Percentiles rank a stretch among this genome's conserved stretches.
Evolutionary conservation across 2,329 filamentous ascomycete genomes (phyloP).

Genomic region (Sarocladium oryzae): DNA sequence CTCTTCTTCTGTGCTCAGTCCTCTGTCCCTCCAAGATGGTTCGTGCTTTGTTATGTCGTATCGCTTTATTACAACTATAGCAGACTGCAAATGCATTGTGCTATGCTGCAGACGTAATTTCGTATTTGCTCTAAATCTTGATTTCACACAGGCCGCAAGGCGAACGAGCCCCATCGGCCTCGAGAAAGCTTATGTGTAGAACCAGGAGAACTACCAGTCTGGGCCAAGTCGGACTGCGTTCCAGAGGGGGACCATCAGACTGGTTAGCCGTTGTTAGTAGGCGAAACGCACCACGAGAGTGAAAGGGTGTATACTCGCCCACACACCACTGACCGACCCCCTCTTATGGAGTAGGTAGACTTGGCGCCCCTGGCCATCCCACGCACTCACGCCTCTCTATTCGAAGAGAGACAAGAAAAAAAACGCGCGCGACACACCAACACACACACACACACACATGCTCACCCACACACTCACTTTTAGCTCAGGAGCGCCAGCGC

Average conservation of each 20-base stretch:
- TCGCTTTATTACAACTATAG: neutral
- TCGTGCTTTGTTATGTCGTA: constrained; percentile 7
- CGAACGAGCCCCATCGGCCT: no score
- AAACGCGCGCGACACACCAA: constrained; percentile 5
- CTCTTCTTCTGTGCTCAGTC: neutral
- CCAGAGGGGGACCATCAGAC: neutral
- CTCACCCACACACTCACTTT: neutral
- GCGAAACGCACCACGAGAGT: constrained; percentile 5
- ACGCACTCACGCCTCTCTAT: neutral
- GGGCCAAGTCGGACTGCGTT: neutral
- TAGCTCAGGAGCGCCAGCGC: constrained; percentile 34
- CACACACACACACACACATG: neutral
- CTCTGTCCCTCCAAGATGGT: neutral
- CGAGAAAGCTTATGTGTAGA: no score
- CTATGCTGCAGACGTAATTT: neutral
- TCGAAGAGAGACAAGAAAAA: constrained; percentile 3
- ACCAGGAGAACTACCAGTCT: no score
- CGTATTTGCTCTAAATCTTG: neutral
- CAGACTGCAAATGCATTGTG: neutral
- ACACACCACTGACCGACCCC: neutral
- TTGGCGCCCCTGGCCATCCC: constrained; percentile 2
- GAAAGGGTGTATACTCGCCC: neutral
- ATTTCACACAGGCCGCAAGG: no score
- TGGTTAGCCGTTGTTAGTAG: constrained; percentile 7
- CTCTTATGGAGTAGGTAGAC: neutral